Evolutionary conservation across 768 basidiomycete genomes (phyloP), one percentile per base, ranked within the genome.

Genomic region (Neoboletus subvelutipes): DNA sequence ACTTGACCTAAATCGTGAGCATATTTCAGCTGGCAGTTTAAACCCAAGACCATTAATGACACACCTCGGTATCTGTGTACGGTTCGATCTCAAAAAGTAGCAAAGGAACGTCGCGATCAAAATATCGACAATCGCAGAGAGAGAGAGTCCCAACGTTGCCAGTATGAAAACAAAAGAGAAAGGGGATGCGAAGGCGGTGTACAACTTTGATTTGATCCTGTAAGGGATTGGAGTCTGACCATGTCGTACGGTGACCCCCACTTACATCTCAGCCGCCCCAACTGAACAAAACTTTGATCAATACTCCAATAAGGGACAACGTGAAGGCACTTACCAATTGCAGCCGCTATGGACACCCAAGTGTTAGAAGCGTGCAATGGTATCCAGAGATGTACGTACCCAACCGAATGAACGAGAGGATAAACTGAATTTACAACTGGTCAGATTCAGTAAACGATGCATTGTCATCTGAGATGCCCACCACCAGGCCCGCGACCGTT

Each of bases 111-210:
- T 64, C 9, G 79, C 79, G 52, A 82, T 80, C 18, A 80, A 55
- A 46, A 82, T 60, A 57, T 83, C 82, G 37, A 81, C 66, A 5
- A 72, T 50, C 2, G 77, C 76, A 4, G 81, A 82, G 3, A 83
- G 71, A 1, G 73, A 63, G 0, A 83, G 67, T 7, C 80, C 81
- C 1, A 72, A 2, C 11, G 13, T 28, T 17, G 9, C 40, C 18
- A 34, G 26, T 13, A 24, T 20, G 5, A 34, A 45, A 42, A 37
- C 13, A 22, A 10, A 12, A 36, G 1, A 18, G 31, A 54, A 66
- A 13, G 49, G 26, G 15, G 8, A 26, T 1, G 18, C 31, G 31
- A 62, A 69, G 24, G 39, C 37, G 10, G 2, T 42, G 36, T 62
- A 68, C 10, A 1, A 2, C 17, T 58, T 48, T 36, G 60, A 42